phyloP scores from a whole-genome alignment of 495 filamentous ascomycete genomes.

The Podospora sp. region DNA sequence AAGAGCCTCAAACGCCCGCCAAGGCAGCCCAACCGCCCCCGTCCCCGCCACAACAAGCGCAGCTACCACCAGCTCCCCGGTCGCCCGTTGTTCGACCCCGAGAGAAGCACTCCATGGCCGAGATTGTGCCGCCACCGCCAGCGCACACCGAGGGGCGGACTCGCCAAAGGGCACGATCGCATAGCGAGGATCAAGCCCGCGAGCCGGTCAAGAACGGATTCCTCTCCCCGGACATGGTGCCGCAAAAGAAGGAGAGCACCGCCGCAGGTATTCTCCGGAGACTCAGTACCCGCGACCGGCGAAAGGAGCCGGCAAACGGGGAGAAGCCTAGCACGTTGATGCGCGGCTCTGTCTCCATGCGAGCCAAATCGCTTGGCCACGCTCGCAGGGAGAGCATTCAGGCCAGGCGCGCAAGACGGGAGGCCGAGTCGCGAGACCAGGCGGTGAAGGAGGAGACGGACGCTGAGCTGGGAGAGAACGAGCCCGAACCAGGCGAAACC shows the following conservation, averaged over 20 bases:
- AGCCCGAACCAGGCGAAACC: slow-evolving; percentile 35
- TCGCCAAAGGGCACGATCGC: slow-evolving; percentile 84
- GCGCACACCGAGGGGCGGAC: slow-evolving; percentile 89
- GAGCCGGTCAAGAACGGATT: slow-evolving; percentile 76
- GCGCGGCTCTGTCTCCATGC: slow-evolving; percentile 60
- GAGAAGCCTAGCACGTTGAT: slow-evolving; percentile 39
- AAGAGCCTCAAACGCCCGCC: slow-evolving; percentile 33
- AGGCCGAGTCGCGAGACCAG: slow-evolving; percentile 48
- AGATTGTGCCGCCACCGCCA: slow-evolving; percentile 78
- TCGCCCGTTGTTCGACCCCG: slow-evolving; percentile 50
- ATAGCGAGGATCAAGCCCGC: slow-evolving; percentile 90
- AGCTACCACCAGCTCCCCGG: slow-evolving; percentile 27
- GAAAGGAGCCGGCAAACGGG: slow-evolving; percentile 57
- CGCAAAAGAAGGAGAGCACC: slow-evolving; percentile 80
- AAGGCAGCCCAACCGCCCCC: slow-evolving; percentile 31
- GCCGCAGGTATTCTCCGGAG: slow-evolving; percentile 84
- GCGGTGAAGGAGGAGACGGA: slow-evolving; percentile 79
- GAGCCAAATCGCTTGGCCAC: slow-evolving; percentile 90
- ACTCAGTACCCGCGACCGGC: slow-evolving; percentile 81
- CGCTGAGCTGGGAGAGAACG: slow-evolving; percentile 48
- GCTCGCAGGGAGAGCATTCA: slow-evolving; percentile 88
- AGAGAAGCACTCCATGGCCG: slow-evolving; percentile 54
- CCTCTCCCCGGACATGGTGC: slow-evolving; percentile 60
- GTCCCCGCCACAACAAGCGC: slow-evolving; percentile 29
- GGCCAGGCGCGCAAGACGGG: slow-evolving; percentile 65